phyloP scores from a whole-genome alignment of 2,329 filamentous ascomycete species.

The Pestalotiopsis sp. region DNA sequence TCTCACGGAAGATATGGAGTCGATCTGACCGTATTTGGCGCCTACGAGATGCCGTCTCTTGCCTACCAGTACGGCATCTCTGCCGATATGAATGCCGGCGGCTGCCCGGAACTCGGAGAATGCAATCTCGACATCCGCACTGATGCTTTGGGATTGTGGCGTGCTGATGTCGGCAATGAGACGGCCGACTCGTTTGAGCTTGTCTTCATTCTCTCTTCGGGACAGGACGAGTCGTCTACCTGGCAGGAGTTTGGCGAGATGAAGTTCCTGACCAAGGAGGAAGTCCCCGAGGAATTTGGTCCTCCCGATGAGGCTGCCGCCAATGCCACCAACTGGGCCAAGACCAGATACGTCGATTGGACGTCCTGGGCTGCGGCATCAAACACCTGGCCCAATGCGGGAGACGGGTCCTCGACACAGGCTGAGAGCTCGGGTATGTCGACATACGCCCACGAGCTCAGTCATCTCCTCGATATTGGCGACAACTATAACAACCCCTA shows the following conservation, averaged over 20 bases:
- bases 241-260: conserved; percentile 62
- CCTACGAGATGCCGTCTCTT: conserved; percentile 49
- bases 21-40: conserved; percentile 54
- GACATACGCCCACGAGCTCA: conserved; percentile 56
- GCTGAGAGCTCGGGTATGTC: conserved; percentile 56
- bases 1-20: conserved; percentile 55
- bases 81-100: conserved; percentile 48
- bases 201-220: conserved; percentile 56
- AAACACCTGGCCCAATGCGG: conserved; percentile 56
- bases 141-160: conserved; percentile 52
- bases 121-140: conserved; percentile 52
- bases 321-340: conserved; percentile 44
- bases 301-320: conserved; percentile 42
- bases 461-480: conserved; percentile 52
- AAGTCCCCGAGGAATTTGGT: conserved; percentile 51
- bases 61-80: conserved; percentile 55
- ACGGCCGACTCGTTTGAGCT: conserved; percentile 51
- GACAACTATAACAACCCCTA: conserved; percentile 62
- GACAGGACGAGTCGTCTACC: conserved; percentile 57
- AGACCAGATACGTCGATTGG: conserved; percentile 56
- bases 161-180: conserved; percentile 52
- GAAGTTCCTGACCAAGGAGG: conserved; percentile 48
- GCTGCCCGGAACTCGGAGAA: conserved; percentile 43
- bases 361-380: conserved; percentile 55
- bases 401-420: conserved; percentile 54